A percentile compares a stretch with the other conserved stretches of the same genome.
phyloP scores from a whole-genome alignment of 257 asterid genomes.

The Phtheirospermum japonicum region DNA sequence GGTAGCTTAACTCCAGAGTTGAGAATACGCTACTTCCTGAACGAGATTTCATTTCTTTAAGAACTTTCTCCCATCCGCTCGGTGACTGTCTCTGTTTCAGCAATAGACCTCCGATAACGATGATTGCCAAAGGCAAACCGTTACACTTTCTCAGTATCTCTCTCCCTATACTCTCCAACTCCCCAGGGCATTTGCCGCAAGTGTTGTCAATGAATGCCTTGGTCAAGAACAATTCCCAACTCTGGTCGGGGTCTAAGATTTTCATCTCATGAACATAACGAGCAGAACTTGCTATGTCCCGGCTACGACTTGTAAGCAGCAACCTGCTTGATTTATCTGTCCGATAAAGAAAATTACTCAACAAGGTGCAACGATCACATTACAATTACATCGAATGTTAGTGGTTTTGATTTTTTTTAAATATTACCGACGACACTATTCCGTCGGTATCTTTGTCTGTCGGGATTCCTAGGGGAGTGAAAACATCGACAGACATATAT shows the following conservation, averaged over 20 bases:
- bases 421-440: not conserved
- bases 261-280: conserved; percentile 17
- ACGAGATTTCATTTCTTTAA: not conserved
- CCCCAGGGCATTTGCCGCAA: not conserved
- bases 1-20: conserved; percentile 27
- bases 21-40: not conserved
- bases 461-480: no score
- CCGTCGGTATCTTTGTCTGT: no score
- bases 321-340: conserved; percentile 24
- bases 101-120: conserved; percentile 24
- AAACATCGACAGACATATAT: no score
- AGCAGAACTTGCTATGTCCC: not conserved
- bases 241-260: conserved; percentile 15
- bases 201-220: conserved; percentile 1
- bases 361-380: no score
- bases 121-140: conserved; percentile 32
- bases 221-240: conserved; percentile 31
- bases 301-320: conserved; percentile 26
- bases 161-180: conserved; percentile 26
- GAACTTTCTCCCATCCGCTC: conserved; percentile 31
- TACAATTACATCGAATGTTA: no score
- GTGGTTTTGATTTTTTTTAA: no score
- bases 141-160: conserved; percentile 27
- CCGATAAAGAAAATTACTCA: no score
- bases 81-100: not conserved